Evolutionary conservation across 805 yeast genomes (phyloP).

Genomic region (Myxozyma vanderwaltii): DNA sequence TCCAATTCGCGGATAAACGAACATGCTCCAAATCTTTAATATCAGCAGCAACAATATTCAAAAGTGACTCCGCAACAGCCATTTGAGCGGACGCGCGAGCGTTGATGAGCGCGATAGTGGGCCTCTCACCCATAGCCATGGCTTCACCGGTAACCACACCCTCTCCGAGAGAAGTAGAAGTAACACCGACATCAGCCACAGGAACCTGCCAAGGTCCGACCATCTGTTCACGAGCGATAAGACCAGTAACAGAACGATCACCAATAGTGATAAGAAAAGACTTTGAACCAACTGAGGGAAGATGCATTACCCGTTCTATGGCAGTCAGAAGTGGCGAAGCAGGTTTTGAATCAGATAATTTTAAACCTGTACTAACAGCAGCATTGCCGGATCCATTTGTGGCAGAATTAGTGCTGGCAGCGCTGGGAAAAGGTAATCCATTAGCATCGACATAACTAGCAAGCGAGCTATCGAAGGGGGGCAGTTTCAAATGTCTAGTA

Average conservation of each 20-base stretch:
- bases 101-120: slow-evolving; percentile 81
- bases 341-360: slow-evolving; percentile 16
- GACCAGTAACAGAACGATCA: slow-evolving; percentile 96
- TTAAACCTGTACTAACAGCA: slow-evolving; percentile 7
- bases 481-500: slow-evolving; percentile 57
- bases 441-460: slow-evolving; percentile 36
- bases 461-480: slow-evolving; percentile 41
- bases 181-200: slow-evolving; percentile 97
- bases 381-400: slow-evolving; percentile 7
- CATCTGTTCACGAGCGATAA: slow-evolving; percentile 96
- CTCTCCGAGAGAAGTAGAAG: slow-evolving; percentile 85
- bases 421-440: slow-evolving; percentile 8
- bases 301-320: slow-evolving; percentile 73
- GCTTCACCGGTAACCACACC: slow-evolving; percentile 90
- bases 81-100: slow-evolving; percentile 92
- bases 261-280: slow-evolving; percentile 96
- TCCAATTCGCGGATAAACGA: slow-evolving; percentile 96
- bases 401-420: background rate
- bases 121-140: slow-evolving; percentile 95
- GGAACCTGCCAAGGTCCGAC: slow-evolving; percentile 99
- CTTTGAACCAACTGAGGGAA: slow-evolving; percentile 95
- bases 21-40: slow-evolving; percentile 71
- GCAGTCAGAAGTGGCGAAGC: slow-evolving; percentile 50
- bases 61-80: slow-evolving; percentile 91
- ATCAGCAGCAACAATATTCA: slow-evolving; percentile 89